These are phyloP conservation scores for Lyophyllum shimeji DNA, from an alignment of 768 basidiomycete species.

Conservation along the genomic window DNA sequence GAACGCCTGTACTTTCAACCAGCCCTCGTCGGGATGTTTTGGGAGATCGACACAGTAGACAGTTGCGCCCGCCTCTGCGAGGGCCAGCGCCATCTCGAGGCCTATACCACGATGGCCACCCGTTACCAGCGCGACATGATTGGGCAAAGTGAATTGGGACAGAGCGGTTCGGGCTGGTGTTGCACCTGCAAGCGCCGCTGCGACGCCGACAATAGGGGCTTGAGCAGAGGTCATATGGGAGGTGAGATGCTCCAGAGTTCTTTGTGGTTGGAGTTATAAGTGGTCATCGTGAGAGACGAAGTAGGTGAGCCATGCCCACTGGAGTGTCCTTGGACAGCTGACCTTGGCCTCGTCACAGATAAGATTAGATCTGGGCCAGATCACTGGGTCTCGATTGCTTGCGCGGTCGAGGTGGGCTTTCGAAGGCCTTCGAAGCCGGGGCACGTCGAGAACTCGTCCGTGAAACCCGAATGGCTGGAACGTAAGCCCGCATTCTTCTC, in stretches of 20 bases:
- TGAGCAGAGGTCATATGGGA: not conserved
- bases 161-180: slow-evolving; percentile 14
- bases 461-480: too few species aligned
- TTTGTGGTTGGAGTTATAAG: not conserved
- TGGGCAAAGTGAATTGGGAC: slow-evolving; percentile 40
- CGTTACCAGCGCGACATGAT: slow-evolving; percentile 49
- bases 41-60: slow-evolving; percentile 68
- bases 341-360: not conserved
- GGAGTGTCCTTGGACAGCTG: not conserved
- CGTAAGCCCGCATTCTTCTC: too few species aligned
- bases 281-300: not conserved
- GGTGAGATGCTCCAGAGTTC: not conserved
- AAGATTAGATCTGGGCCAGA: not conserved
- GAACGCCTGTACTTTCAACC: slow-evolving; percentile 45
- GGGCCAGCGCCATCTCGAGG: slow-evolving; percentile 34
- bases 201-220: slow-evolving; percentile 16
- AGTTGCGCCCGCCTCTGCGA: slow-evolving; percentile 26
- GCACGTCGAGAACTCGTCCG: too few species aligned
- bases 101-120: slow-evolving; percentile 63
- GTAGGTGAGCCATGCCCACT: not conserved
- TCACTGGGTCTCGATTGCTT: not conserved
- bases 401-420: too few species aligned
- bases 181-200: slow-evolving; percentile 19
- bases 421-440: too few species aligned
- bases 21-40: slow-evolving; percentile 45